Conservation (phyloP, 2,329 filamentous ascomycete genomes). For the Acephala macrosclerotiorum region DNA sequence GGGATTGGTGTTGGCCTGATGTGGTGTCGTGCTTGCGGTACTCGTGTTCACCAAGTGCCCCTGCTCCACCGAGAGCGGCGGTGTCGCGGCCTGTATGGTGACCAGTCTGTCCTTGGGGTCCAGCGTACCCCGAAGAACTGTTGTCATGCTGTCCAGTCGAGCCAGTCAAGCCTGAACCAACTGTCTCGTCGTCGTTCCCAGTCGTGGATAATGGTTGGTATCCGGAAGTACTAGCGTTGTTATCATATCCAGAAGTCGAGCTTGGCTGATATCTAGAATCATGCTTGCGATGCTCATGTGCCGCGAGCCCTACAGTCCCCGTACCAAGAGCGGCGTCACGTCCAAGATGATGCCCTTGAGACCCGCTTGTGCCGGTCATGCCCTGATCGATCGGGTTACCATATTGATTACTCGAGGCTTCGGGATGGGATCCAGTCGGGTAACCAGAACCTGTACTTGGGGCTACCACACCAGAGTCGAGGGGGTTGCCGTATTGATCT, state of each 20-base stretch:
- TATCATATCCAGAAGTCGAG: too few relatives aligned
- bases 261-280: slow-evolving; percentile 8
- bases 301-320: neutral
- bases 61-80: slow-evolving; percentile 15
- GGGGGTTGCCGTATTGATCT: slow-evolving; percentile 11
- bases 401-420: too few relatives aligned
- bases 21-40: slow-evolving; percentile 19
- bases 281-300: slow-evolving; percentile 14
- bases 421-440: neutral
- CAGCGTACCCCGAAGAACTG: neutral
- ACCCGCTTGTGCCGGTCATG: neutral
- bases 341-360: slow-evolving; percentile 14
- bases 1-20: neutral
- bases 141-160: neutral
- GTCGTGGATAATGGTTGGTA: slow-evolving; percentile 1
- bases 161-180: neutral
- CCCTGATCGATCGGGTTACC: too few relatives aligned
- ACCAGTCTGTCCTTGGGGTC: too few relatives aligned
- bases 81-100: slow-evolving; percentile 11
- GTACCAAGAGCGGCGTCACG: slow-evolving; percentile 22
- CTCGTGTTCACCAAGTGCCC: slow-evolving; percentile 22
- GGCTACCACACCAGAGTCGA: neutral
- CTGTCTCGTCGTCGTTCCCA: neutral
- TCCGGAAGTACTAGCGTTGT: too few relatives aligned
- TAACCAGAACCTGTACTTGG: neutral